Conservation (phyloP, 345 rosid species). For the Physaria fendleri region DNA sequence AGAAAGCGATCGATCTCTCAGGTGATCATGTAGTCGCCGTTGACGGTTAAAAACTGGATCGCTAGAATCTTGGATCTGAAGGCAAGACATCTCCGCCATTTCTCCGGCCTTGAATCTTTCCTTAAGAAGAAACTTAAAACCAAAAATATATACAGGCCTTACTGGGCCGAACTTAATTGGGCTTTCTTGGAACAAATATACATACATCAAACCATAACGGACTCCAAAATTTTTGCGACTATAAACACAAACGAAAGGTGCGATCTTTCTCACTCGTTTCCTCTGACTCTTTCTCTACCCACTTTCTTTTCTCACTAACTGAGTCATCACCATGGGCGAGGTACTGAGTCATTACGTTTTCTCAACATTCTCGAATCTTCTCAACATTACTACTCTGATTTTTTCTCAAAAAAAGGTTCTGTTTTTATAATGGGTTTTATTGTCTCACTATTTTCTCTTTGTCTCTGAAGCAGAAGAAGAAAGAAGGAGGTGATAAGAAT, state of each 20-base stretch:
- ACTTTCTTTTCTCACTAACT: conserved; percentile 15
- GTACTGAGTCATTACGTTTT: conserved; percentile 7
- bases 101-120: background rate
- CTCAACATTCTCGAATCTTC: background rate
- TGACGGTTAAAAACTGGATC: conserved; percentile 26
- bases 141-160: no score
- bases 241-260: conserved; percentile 27
- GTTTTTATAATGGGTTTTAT: conserved; percentile 17
- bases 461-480: conserved; percentile 31
- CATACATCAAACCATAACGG: conserved; percentile 4
- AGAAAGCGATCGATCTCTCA: conserved; percentile 16
- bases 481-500: conserved; percentile 20
- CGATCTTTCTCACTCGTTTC: background rate
- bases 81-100: conserved; percentile 44
- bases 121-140: no score
- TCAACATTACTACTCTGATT: background rate
- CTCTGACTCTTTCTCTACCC: conserved; percentile 26
- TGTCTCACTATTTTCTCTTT: conserved; percentile 21
- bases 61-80: conserved; percentile 33
- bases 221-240: background rate
- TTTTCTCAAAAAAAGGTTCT: background rate
- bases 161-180: no score
- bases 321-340: conserved; percentile 28
- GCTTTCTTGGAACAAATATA: no score
- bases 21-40: conserved; percentile 14